Evolutionary conservation across 179 eudicot species (phyloP).

Genomic region (Pouteria campechiana): DNA sequence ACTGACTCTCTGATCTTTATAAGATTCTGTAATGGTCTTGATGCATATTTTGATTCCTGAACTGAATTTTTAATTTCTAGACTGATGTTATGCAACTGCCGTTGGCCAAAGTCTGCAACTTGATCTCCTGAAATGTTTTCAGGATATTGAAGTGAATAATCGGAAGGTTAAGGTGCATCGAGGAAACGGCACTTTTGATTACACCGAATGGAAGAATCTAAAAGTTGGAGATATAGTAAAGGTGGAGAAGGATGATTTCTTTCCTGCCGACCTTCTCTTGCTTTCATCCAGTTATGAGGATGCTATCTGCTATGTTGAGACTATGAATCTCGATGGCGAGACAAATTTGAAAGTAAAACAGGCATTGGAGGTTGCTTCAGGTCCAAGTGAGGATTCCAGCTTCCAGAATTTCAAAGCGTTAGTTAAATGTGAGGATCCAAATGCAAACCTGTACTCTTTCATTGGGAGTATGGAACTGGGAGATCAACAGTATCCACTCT

Average conservation of each 20-base stretch:
- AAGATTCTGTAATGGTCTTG: no score
- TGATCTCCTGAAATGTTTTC: background rate
- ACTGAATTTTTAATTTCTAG: no score
- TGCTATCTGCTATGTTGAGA: slow-evolving; percentile 80
- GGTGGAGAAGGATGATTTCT: slow-evolving; percentile 65
- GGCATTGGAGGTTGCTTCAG: slow-evolving; percentile 44
- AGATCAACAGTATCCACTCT: slow-evolving; percentile 41
- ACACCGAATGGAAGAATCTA: slow-evolving; percentile 50
- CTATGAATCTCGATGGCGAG: slow-evolving; percentile 84
- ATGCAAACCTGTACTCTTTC: slow-evolving; percentile 55
- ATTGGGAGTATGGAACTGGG: slow-evolving; percentile 43
- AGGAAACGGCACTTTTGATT: slow-evolving; percentile 40
- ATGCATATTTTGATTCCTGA: no score
- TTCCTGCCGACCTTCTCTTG: slow-evolving; percentile 70
- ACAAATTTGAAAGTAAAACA: slow-evolving; percentile 81
- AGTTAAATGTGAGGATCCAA: slow-evolving; percentile 72
- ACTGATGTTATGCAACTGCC: no score
- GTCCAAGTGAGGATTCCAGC: slow-evolving; percentile 36
- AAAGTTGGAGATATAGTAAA: slow-evolving; percentile 73
- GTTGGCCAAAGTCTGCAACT: no score
- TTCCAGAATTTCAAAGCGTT: slow-evolving; percentile 35
- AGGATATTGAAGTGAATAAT: slow-evolving; percentile 72
- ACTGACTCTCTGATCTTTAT: no score
- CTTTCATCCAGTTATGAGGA: slow-evolving; percentile 76
- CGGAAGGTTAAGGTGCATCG: slow-evolving; percentile 53